Evolutionary conservation across 2,329 filamentous ascomycete genomes (phyloP), one percentile per base, ranked within the genome.

Genomic region (Ascochyta viciae-villosae): DNA sequence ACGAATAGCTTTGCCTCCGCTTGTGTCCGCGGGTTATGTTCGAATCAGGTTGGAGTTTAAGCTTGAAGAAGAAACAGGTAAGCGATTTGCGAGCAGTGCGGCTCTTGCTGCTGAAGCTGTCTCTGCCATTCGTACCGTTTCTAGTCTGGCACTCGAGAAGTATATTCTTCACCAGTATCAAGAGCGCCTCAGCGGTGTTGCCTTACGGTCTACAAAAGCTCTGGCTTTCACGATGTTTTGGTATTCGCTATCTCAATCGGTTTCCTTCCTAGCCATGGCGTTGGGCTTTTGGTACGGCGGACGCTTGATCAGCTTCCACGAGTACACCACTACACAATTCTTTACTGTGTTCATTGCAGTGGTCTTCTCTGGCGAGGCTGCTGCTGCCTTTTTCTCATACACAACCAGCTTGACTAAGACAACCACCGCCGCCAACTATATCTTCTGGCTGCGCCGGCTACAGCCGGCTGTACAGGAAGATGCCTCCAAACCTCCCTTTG

Each of bases 361-460:
- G 0, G 60, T 67, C 15, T 66, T 67, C 46, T 64, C 60, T 8
- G 63, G 64, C 42, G 61, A 70, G 75, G 95, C 92, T 4, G 94
- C 94, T 1, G 94, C 94, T 7, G 89, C 88, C 0, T 89, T 98
- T 66, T 98, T 98, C 78, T 91, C 89, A 0, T 97, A 97, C 70
- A 91, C 94, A 0, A 93, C 94, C 0, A 94, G 97, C 67, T 96
- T 98, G 90, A 91, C 92, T 64, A 98, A 98, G 78, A 93, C 95
- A 0, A 82, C 96, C n/a, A 89, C 92, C 54, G 91, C 94, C 1
- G 92, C 93, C 3, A 81, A 82, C 55, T 80, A 81, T 56, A 67
- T 81, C 9, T 74, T 81, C 27, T 77, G 77, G 76, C 68, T 82
- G 3, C 72, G 77, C 3, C 71, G 73, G 6, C 54, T 76, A 24